These are phyloP conservation scores for Castanopsis chinensis DNA, from an alignment of 306 rosid genomes.

Conservation along the genomic window DNA sequence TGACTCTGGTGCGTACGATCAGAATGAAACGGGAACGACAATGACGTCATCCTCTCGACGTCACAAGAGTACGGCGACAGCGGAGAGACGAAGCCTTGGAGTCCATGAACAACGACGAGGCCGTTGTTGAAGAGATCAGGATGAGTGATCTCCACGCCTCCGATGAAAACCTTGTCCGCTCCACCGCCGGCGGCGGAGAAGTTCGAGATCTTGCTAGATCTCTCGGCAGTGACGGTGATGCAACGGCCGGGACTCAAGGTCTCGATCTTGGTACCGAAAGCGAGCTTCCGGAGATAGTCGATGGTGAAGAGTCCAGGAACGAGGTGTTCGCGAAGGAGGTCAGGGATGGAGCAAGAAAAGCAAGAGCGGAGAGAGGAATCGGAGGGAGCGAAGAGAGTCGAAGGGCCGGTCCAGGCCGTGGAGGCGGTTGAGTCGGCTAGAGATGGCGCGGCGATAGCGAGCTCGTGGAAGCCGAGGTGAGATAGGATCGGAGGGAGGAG, in stretches of 20 bases:
- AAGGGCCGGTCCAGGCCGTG: slow-evolving; percentile 59
- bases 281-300: slow-evolving; percentile 53
- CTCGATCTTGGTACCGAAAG: slow-evolving; percentile 69
- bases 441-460: slow-evolving; percentile 57
- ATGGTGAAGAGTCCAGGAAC: slow-evolving; percentile 64
- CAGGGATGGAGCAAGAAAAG: slow-evolving; percentile 57
- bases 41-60: slow-evolving; percentile 54
- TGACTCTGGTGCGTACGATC: slow-evolving; percentile 30
- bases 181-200: neutral
- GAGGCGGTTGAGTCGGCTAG: slow-evolving; percentile 36
- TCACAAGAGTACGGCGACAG: slow-evolving; percentile 68
- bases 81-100: slow-evolving; percentile 57
- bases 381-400: slow-evolving; percentile 68
- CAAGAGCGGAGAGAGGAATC: slow-evolving; percentile 53
- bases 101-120: slow-evolving; percentile 56
- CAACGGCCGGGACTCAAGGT: slow-evolving; percentile 71
- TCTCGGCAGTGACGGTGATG: slow-evolving; percentile 55
- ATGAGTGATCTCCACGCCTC: slow-evolving; percentile 63
- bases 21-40: slow-evolving; percentile 54
- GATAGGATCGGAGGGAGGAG: slow-evolving; percentile 64
- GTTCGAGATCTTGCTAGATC: slow-evolving; percentile 15
- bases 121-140: slow-evolving; percentile 62
- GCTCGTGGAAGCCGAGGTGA: slow-evolving; percentile 64
- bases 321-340: slow-evolving; percentile 61
- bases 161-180: slow-evolving; percentile 44